Evolutionary conservation across 495 filamentous ascomycete species (phyloP).

Genomic region (Talaromyces trachyspermus): DNA sequence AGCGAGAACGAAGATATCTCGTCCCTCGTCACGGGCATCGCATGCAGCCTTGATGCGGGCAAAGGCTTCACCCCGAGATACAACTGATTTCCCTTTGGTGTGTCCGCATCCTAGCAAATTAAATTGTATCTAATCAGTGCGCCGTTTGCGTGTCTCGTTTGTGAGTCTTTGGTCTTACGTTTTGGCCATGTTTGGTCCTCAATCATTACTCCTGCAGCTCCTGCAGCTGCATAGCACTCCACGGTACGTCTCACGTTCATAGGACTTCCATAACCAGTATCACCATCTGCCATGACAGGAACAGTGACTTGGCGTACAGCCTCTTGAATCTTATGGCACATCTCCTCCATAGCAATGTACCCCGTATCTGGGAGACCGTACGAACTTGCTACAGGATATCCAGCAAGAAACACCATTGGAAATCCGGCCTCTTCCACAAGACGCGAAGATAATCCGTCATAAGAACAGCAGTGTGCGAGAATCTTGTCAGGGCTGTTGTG

Average conservation of each 20-base stretch:
- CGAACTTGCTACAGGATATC: slow-evolving; percentile 27
- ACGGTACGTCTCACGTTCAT: slow-evolving; percentile 37
- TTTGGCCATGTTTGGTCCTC: slow-evolving; percentile 37
- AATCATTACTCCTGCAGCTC: slow-evolving; percentile 34
- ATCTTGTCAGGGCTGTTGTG: slow-evolving; percentile 28
- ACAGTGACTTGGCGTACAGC: slow-evolving; percentile 24
- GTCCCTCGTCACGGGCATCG: slow-evolving; percentile 34
- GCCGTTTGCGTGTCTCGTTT: background rate
- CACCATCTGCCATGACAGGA: slow-evolving; percentile 34
- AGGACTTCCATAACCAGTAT: slow-evolving; percentile 34
- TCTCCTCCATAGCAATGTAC: slow-evolving; percentile 36
- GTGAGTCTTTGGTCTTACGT: slow-evolving; percentile 15
- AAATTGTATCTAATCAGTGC: background rate
- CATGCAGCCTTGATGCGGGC: slow-evolving; percentile 32
- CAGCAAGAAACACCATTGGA: slow-evolving; percentile 29
- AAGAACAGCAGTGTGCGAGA: slow-evolving; percentile 29
- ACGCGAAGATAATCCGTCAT: slow-evolving; percentile 32
- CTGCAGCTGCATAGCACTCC: slow-evolving; percentile 28
- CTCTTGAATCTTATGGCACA: slow-evolving; percentile 35
- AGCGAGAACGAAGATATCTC: slow-evolving; percentile 35
- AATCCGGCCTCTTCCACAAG: slow-evolving; percentile 36
- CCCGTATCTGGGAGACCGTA: slow-evolving; percentile 36
- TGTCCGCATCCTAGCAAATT: slow-evolving; percentile 35
- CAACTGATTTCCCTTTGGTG: slow-evolving; percentile 36
- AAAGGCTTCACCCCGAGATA: slow-evolving; percentile 34